Evolutionary conservation across 2,329 filamentous ascomycete genomes (phyloP).

Genomic region (Penicillium sp.): DNA sequence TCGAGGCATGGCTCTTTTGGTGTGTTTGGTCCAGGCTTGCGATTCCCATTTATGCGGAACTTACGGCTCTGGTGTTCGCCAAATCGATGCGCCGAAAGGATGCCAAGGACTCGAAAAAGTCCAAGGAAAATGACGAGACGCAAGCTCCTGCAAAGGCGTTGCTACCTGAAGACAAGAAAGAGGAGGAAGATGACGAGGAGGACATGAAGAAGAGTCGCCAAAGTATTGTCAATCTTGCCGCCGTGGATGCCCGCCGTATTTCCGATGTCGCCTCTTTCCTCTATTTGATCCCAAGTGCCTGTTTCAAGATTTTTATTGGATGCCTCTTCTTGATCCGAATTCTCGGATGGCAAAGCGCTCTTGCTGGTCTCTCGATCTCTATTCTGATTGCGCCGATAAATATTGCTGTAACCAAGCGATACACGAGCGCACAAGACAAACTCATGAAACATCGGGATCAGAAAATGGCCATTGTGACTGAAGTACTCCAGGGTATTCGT

Average conservation of each 20-base stretch:
- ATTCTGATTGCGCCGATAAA: constrained; percentile 68
- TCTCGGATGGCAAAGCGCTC: constrained; percentile 69
- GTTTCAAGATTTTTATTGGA: constrained; percentile 65
- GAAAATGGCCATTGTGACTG: constrained; percentile 73
- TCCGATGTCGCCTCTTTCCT: constrained; percentile 68
- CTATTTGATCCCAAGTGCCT: constrained; percentile 62
- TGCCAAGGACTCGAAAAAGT: constrained; percentile 42
- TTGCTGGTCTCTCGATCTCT: constrained; percentile 66
- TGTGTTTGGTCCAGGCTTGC: constrained; percentile 62
- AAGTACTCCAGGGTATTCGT: constrained; percentile 74
- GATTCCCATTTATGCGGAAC: constrained; percentile 67
- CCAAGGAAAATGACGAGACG: constrained; percentile 41
- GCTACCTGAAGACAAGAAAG: constrained; percentile 25
- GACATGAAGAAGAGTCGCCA: constrained; percentile 62
- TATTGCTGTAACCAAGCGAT: constrained; percentile 64
- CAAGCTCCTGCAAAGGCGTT: constrained; percentile 10
- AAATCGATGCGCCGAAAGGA: constrained; percentile 78
- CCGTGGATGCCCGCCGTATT: constrained; percentile 71
- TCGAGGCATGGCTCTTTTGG: constrained; percentile 69
- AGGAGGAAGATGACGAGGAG: constrained; percentile 46
- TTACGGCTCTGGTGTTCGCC: constrained; percentile 71
- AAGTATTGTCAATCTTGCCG: constrained; percentile 72
- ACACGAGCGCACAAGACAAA: constrained; percentile 64
- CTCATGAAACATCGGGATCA: constrained; percentile 75
- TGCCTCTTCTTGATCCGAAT: constrained; percentile 66